A percentile compares a stretch with the other conserved stretches of the same genome.
Conservation (phyloP, 1,139 yeast species). For the Debaryomyces robertsiae region DNA sequence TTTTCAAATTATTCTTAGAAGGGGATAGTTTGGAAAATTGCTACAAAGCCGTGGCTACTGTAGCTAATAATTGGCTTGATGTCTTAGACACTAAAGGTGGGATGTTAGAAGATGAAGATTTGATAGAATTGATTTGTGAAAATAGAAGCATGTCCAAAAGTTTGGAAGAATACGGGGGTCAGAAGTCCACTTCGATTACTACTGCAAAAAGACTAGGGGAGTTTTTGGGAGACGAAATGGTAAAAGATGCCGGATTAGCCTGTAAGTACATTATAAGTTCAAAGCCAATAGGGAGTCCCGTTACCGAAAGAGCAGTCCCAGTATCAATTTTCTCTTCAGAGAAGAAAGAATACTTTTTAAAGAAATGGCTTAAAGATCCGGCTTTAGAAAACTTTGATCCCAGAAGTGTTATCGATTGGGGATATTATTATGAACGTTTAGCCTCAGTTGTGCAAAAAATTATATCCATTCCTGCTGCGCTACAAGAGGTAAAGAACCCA, state of each 20-base stretch:
- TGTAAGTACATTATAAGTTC: constrained; percentile 92
- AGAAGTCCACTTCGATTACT: constrained; percentile 93
- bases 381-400: constrained; percentile 84
- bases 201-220: constrained; percentile 94
- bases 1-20: constrained; percentile 86
- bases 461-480: constrained; percentile 95
- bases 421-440: constrained; percentile 83
- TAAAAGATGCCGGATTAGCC: constrained; percentile 93
- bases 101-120: constrained; percentile 89
- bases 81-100: constrained; percentile 86
- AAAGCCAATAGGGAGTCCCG: constrained; percentile 83
- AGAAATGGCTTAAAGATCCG: constrained; percentile 87
- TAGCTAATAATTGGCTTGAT: constrained; percentile 96
- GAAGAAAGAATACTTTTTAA: constrained; percentile 65
- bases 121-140: constrained; percentile 93
- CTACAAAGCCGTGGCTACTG: constrained; percentile 85
- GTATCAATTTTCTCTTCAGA: constrained; percentile 90
- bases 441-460: constrained; percentile 94
- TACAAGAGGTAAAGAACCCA: constrained; percentile 87
- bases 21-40: constrained; percentile 80
- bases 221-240: constrained; percentile 96
- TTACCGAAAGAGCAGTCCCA: constrained; percentile 95
- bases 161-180: constrained; percentile 83
- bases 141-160: constrained; percentile 95
- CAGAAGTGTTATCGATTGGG: constrained; percentile 90